These are phyloP conservation scores for Oxyria digyna DNA, from an alignment of 148 eudicot genomes.

Conservation along the genomic window DNA sequence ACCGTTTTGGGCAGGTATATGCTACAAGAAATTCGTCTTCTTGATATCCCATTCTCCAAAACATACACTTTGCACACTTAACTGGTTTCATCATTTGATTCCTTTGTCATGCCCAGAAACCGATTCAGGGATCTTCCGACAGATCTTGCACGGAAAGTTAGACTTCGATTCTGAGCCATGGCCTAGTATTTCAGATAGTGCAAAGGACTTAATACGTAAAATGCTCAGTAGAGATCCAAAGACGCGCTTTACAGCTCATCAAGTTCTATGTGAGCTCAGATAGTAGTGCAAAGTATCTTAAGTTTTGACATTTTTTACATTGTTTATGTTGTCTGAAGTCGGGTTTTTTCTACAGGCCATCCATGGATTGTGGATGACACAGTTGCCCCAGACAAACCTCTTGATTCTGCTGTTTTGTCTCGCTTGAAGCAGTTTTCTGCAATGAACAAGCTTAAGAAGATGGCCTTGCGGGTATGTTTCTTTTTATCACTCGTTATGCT, in stretches of 20 bases:
- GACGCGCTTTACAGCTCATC: slow-evolving; percentile 32
- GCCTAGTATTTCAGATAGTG: slow-evolving; percentile 41
- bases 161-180: slow-evolving; percentile 42
- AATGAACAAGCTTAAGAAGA: slow-evolving; percentile 18
- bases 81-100: not conserved
- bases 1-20: slow-evolving; percentile 44
- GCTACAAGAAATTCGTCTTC: not conserved
- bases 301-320: not conserved
- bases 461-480: slow-evolving; percentile 16
- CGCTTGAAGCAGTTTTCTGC: slow-evolving; percentile 19
- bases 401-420: slow-evolving; percentile 15
- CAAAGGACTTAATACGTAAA: slow-evolving; percentile 35
- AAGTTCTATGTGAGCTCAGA: slow-evolving; percentile 37
- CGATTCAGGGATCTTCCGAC: slow-evolving; percentile 40
- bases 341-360: slow-evolving; percentile 9
- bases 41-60: not conserved
- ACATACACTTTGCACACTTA: not conserved
- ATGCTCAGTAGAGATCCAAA: slow-evolving; percentile 39
- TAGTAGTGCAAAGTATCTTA: too few species aligned
- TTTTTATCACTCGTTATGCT: not conserved
- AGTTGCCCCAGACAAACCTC: slow-evolving; percentile 16
- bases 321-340: not conserved
- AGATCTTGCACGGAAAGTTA: slow-evolving; percentile 33
- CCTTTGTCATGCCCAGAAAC: slow-evolving; percentile 16
- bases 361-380: slow-evolving; percentile 18